These are phyloP conservation scores for Lodderomyces parapsilosis DNA, from an alignment of 1,139 yeast species.

Conservation along the genomic window DNA sequence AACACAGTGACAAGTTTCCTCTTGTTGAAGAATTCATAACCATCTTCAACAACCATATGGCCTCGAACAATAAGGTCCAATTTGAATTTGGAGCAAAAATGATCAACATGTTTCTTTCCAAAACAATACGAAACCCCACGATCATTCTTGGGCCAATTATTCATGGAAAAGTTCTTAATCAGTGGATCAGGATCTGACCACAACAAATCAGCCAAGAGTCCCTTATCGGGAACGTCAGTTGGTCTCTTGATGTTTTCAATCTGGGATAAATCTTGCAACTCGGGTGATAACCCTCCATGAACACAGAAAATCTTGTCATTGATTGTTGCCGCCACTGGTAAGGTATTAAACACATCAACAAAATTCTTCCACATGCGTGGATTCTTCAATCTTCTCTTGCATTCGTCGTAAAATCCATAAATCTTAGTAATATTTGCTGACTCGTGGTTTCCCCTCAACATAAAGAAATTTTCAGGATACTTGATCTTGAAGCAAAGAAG, in stretches of 20 bases:
- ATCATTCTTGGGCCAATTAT: slow-evolving; percentile 79
- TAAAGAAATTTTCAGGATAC: slow-evolving; percentile 80
- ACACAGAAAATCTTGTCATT: slow-evolving; percentile 85
- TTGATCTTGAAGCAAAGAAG: slow-evolving; percentile 74
- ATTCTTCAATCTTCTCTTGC: slow-evolving; percentile 66
- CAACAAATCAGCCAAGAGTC: slow-evolving; percentile 73
- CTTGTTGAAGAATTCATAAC: slow-evolving; percentile 81
- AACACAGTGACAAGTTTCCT: slow-evolving; percentile 79
- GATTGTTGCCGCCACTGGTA: slow-evolving; percentile 85
- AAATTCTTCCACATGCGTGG: slow-evolving; percentile 71
- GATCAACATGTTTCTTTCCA: slow-evolving; percentile 70
- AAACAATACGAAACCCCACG: slow-evolving; percentile 85
- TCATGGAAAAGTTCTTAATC: slow-evolving; percentile 38
- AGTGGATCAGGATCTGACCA: slow-evolving; percentile 87
- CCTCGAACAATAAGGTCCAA: slow-evolving; percentile 83
- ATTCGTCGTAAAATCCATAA: slow-evolving; percentile 86
- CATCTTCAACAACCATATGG: slow-evolving; percentile 93
- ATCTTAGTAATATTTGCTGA: slow-evolving; percentile 81
- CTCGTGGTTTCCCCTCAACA: slow-evolving; percentile 85
- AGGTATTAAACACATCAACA: slow-evolving; percentile 79
- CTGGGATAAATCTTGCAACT: slow-evolving; percentile 61
- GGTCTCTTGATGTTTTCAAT: slow-evolving; percentile 74
- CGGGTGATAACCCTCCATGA: slow-evolving; percentile 88
- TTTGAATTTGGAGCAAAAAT: slow-evolving; percentile 66
- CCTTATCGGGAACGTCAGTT: slow-evolving; percentile 84